These are phyloP conservation scores for Phytopythium chamaehyphon DNA, from an alignment of 352 stramenopile species.

Conservation along the genomic window DNA sequence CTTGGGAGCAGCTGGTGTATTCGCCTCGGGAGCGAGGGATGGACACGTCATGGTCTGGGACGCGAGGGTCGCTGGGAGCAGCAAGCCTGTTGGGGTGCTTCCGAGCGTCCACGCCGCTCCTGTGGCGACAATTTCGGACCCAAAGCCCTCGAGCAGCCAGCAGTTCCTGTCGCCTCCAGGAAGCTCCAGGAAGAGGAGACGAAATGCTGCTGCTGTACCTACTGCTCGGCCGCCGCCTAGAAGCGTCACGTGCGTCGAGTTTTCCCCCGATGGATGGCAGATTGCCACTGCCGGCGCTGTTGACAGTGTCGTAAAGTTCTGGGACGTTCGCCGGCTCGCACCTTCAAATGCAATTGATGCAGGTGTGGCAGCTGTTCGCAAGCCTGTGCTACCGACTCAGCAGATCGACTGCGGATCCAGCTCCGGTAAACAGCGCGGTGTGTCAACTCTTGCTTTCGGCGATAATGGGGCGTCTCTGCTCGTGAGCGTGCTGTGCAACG, in stretches of 20 bases:
- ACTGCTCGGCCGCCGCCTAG: conserved; percentile 19
- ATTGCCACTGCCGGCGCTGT: conserved; percentile 53
- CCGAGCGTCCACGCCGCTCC: conserved; percentile 34
- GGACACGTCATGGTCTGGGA: conserved; percentile 67
- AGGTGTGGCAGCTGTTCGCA: background rate
- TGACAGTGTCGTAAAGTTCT: conserved; percentile 66
- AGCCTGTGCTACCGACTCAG: conserved; percentile 16
- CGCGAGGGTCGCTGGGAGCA: conserved; percentile 9
- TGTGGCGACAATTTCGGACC: conserved; percentile 2
- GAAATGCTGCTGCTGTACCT: background rate
- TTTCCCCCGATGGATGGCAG: conserved; percentile 31
- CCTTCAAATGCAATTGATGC: conserved; percentile 5
- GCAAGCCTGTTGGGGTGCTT: conserved; percentile 25
- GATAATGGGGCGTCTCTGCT: conserved; percentile 31
- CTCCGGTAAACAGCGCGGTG: conserved; percentile 34
- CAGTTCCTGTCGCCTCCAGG: conserved; percentile 28
- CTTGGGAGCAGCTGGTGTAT: conserved; percentile 22
- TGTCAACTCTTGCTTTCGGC: conserved; percentile 49
- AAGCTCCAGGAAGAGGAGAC: conserved; percentile 23
- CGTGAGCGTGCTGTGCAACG: conserved; percentile 61
- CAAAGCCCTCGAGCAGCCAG: background rate
- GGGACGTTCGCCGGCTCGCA: conserved; percentile 47
- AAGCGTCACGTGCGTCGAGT: conserved; percentile 75
- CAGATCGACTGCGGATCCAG: conserved; percentile 38
- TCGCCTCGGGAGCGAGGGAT: conserved; percentile 58